These are phyloP conservation scores for Rhodotorula sp. DNA, from an alignment of 1,284 basidiomycete genomes.

Conservation along the genomic window DNA sequence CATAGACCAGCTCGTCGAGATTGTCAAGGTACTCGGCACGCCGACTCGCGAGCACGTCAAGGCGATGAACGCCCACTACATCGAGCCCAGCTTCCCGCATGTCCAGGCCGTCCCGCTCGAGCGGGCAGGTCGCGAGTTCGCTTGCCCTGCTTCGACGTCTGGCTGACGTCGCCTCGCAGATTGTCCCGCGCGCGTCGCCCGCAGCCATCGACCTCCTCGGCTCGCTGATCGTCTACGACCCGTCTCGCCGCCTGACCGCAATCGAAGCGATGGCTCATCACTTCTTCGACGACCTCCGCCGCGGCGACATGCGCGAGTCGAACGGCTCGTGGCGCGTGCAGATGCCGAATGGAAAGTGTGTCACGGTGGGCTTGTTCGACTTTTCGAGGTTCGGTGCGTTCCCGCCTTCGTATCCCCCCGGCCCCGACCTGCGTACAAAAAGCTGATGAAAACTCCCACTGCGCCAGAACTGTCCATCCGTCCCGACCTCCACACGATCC, in stretches of 20 bases:
- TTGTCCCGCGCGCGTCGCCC: slow-evolving; percentile 89
- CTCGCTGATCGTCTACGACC: slow-evolving; percentile 94
- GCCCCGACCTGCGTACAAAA: not conserved
- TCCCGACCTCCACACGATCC: slow-evolving; percentile 83
- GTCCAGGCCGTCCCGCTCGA: slow-evolving; percentile 62
- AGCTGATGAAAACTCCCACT: not conserved
- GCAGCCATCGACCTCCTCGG: slow-evolving; percentile 94
- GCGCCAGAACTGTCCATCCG: slow-evolving; percentile 79
- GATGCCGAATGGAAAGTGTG: slow-evolving; percentile 15
- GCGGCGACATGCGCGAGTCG: not conserved
- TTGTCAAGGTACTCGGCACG: slow-evolving; percentile 98
- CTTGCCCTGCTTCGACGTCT: not conserved
- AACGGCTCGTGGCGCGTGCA: not conserved
- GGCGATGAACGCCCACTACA: slow-evolving; percentile 98
- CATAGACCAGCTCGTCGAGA: slow-evolving; percentile 98
- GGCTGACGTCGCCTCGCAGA: slow-evolving; percentile 46
- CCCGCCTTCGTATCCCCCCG: not conserved
- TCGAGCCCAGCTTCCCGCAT: slow-evolving; percentile 99
- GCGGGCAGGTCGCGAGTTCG: slow-evolving; percentile 58
- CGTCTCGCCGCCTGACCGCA: slow-evolving; percentile 80
- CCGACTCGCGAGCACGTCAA: slow-evolving; percentile 94
- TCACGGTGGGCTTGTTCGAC: slow-evolving; percentile 11
- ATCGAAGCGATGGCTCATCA: slow-evolving; percentile 79
- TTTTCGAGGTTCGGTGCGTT: slow-evolving; percentile 15
- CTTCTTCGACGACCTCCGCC: slow-evolving; percentile 88